Base-by-base conservation (phyloP, 805 yeast genomes). In the Scheffersomyces stipitis region DNA sequence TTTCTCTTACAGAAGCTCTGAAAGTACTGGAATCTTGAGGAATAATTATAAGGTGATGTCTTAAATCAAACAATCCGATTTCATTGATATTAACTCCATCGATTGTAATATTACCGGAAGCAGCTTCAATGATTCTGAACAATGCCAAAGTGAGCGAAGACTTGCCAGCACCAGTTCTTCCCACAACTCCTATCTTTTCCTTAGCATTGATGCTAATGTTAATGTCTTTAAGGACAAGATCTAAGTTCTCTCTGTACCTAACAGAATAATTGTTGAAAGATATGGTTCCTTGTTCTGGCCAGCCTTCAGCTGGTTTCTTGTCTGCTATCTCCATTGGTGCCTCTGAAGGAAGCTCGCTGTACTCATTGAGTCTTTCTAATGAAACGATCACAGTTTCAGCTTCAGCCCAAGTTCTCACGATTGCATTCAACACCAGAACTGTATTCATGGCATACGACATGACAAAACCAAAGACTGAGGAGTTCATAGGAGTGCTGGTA, bases 1-100 rank as follows among this genome's bases (percentile, higher is more conserved):
- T 89, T 32, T 86, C 84, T 51, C 96, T 73, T 8, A 89, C 67
- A 0, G 93, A 75, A 26, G 96, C 96, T 64, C 86, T 86, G 56
- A 90, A 83, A 6, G 87, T 88, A 59, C 90, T 96, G 0, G 96
- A 85, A 60, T 89, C 97, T 60, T 89, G 96, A 2, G 97, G 97
- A 46, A 89, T 89, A 46, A 89, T 90, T 2, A 93, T 83, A 31
- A 89, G 64, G 42, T 78, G 75, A 26, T 81, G 81, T 54, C 97
- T 77, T 51, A 89, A 69, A 54, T 89, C 96, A 44, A 68, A 71
- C 34, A 89, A 68, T 3, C 96, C 96, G 39, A 89, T 75, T 18
- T 68, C 53, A 31, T 78, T 67, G 4, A 86, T 86, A 48, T 83
- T 64, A n/a, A 86, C 54, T 18, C 75, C 80, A 64, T 90, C 96